These are phyloP conservation scores for Penicillium sp. DNA, from an alignment of 2,329 filamentous ascomycete genomes.

Conservation along the genomic window DNA sequence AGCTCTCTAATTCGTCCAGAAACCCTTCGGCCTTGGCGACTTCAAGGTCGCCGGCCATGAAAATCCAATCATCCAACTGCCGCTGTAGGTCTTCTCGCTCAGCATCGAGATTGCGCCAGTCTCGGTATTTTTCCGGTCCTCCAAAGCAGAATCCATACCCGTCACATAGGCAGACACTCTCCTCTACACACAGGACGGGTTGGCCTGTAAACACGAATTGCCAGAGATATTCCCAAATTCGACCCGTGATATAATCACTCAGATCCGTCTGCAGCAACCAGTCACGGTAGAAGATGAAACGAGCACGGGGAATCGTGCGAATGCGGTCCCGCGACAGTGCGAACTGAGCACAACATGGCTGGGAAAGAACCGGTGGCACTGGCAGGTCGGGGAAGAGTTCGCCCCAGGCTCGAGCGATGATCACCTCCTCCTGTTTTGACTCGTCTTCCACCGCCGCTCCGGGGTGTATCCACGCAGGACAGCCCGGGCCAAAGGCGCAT, in stretches of 20 bases:
- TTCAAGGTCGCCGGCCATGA: slow-evolving; percentile 5
- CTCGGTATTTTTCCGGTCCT: slow-evolving; percentile 10
- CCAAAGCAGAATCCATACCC: slow-evolving; percentile 53
- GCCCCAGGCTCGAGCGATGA: slow-evolving; percentile 43
- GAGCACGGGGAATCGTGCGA: slow-evolving; percentile 46
- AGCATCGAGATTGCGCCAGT: slow-evolving; percentile 6
- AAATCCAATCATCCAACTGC: slow-evolving; percentile 11
- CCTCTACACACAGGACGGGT: slow-evolving; percentile 40
- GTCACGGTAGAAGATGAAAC: slow-evolving; percentile 53
- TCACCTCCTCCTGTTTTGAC: slow-evolving; percentile 43
- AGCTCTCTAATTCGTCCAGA: slow-evolving; percentile 8
- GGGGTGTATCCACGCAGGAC: slow-evolving; percentile 53
- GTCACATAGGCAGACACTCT: slow-evolving; percentile 58
- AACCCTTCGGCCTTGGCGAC: slow-evolving; percentile 1
- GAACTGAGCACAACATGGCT: slow-evolving; percentile 61
- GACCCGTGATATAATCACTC: slow-evolving; percentile 51
- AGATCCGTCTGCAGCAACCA: slow-evolving; percentile 56
- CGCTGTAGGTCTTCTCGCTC: slow-evolving; percentile 6
- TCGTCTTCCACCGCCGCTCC: slow-evolving; percentile 35
- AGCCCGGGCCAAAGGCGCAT: slow-evolving; percentile 54
- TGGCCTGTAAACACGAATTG: slow-evolving; percentile 55
- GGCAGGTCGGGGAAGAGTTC: slow-evolving; percentile 43
- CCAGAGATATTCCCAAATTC: slow-evolving; percentile 61
- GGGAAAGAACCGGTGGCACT: slow-evolving; percentile 48
- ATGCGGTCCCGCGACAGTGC: slow-evolving; percentile 55